Conservation (phyloP, 2,329 filamentous ascomycete species). For the Meredithiella fracta region DNA sequence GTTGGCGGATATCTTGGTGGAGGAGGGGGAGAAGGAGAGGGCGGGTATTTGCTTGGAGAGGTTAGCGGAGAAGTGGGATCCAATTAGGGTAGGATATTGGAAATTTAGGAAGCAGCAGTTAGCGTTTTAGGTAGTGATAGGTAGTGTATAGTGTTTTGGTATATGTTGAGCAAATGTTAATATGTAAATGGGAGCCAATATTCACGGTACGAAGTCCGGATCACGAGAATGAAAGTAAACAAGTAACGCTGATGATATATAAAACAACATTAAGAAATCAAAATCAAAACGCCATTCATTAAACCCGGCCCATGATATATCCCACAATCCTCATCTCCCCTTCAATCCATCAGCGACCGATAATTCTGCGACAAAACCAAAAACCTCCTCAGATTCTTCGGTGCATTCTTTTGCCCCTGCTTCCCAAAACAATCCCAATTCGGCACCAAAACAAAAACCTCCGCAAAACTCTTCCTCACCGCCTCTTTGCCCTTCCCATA, state of each 20-base stretch:
- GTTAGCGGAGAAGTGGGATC: slow-evolving; percentile 75
- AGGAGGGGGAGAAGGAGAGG: slow-evolving; percentile 39
- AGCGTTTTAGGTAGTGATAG: not conserved
- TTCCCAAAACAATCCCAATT: slow-evolving; percentile 44
- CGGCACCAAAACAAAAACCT: slow-evolving; percentile 67
- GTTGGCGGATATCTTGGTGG: slow-evolving; percentile 50
- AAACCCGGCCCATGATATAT: not conserved
- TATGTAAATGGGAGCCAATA: no score
- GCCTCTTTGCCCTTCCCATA: slow-evolving; percentile 48
- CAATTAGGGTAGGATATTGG: slow-evolving; percentile 85
- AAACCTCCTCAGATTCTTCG: slow-evolving; percentile 33
- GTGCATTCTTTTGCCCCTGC: slow-evolving; percentile 25
- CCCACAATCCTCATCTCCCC: not conserved
- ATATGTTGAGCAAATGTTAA: no score
- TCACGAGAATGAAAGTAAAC: not conserved
- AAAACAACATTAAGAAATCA: not conserved
- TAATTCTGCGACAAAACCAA: slow-evolving; percentile 60
- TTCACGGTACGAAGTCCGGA: no score
- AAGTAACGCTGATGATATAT: not conserved
- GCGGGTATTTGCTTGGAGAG: slow-evolving; percentile 56
- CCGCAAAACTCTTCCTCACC: slow-evolving; percentile 55
- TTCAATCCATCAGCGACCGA: slow-evolving; percentile 27
- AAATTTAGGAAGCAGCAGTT: slow-evolving; percentile 34
- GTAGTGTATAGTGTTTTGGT: not conserved
- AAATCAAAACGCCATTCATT: slow-evolving; percentile 10